These are phyloP conservation scores for Cenchrus purpureus DNA, from an alignment of 176 grass and related monocot genomes.

Conservation along the genomic window DNA sequence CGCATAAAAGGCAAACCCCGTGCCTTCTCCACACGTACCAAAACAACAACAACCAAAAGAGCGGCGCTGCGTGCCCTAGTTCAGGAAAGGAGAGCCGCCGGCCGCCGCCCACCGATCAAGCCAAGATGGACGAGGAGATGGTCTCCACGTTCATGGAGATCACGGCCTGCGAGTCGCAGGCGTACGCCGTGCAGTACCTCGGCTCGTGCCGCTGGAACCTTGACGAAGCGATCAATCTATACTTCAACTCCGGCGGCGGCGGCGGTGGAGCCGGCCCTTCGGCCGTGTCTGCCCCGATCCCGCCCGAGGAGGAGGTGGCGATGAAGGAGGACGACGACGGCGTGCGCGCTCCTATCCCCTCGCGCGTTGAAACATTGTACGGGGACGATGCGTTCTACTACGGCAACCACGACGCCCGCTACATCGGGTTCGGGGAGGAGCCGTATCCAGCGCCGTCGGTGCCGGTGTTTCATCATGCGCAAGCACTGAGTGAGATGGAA, in stretches of 20 bases:
- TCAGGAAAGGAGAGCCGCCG: background rate
- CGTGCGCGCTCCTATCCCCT: conserved; percentile 31
- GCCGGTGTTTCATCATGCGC: background rate
- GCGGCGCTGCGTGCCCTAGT: no score
- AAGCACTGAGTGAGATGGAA: background rate
- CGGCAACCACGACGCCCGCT: conserved; percentile 13
- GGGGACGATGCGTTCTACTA: conserved; percentile 21
- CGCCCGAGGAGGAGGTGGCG: background rate
- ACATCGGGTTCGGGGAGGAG: background rate
- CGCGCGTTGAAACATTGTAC: conserved; percentile 34
- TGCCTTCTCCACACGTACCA: no score
- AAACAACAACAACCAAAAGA: no score
- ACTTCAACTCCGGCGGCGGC: conserved; percentile 24
- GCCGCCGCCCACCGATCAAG: background rate
- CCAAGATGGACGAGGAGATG: conserved; percentile 9
- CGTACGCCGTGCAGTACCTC: conserved; percentile 42
- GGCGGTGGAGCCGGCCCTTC: background rate
- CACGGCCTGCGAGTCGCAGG: conserved; percentile 62
- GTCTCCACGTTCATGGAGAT: conserved; percentile 49
- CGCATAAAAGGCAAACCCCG: no score
- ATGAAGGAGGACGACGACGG: background rate
- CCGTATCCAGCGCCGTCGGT: background rate
- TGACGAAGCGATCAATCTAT: conserved; percentile 54
- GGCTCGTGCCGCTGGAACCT: conserved; percentile 53
- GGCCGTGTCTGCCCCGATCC: background rate